A percentile compares a stretch with the other conserved stretches of the same genome.
These are phyloP conservation scores for Trichoderma lentiforme DNA, from an alignment of 2,329 filamentous ascomycete species.

Conservation along the genomic window DNA sequence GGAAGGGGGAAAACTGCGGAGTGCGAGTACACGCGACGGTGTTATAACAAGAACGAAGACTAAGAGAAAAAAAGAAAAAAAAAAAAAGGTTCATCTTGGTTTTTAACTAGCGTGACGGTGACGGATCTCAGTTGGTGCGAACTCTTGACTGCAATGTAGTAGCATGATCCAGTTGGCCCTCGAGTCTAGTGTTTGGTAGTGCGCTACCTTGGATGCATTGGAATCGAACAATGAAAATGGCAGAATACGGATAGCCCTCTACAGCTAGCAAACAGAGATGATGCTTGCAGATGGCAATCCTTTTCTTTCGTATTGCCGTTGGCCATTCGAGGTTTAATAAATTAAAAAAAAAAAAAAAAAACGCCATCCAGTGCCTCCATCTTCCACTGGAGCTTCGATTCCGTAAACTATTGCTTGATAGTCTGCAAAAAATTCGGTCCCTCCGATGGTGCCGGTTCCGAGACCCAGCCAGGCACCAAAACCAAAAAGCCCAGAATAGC, in stretches of 20 bases:
- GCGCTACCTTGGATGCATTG: background rate
- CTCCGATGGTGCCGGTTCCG: slow-evolving; percentile 5
- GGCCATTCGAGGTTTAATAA: background rate
- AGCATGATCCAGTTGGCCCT: background rate
- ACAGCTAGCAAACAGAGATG: background rate
- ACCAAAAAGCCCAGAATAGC: background rate
- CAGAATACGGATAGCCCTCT: background rate
- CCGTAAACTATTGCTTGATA: slow-evolving; percentile 5
- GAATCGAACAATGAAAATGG: background rate
- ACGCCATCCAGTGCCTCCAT: background rate
- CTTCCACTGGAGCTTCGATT: background rate
- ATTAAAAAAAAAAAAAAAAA: background rate
- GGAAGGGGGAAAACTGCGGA: background rate
- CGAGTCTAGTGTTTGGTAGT: background rate
- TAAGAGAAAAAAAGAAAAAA: background rate
- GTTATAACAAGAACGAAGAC: background rate
- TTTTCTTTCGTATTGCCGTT: background rate
- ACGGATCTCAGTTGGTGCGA: background rate
- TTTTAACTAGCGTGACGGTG: background rate
- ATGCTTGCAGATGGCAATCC: background rate
- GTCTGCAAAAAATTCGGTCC: background rate
- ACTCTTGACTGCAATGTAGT: background rate
- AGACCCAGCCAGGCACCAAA: slow-evolving; percentile 7
- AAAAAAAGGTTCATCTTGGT: background rate
- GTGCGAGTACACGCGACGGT: background rate